Evolutionary conservation across 805 yeast genomes (phyloP).

Genomic region (Starmerella lactis-condensi): DNA sequence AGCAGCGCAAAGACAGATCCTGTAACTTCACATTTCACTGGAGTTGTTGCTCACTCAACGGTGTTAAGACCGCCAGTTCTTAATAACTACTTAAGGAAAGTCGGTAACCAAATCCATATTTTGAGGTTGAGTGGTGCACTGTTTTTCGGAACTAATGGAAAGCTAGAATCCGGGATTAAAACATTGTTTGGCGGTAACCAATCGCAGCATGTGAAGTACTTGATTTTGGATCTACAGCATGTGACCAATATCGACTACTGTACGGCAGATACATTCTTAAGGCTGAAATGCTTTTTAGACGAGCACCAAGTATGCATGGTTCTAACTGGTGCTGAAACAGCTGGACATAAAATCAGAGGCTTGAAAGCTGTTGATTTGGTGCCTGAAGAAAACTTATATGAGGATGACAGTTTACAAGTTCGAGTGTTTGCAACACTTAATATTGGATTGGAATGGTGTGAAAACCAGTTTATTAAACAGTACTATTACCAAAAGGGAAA

Average conservation of each 20-base stretch:
- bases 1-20: slow-evolving; percentile 76
- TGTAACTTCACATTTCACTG: slow-evolving; percentile 64
- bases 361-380: slow-evolving; percentile 71
- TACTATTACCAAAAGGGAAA: slow-evolving; percentile 24
- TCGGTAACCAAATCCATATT: slow-evolving; percentile 80
- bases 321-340: slow-evolving; percentile 56
- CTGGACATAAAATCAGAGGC: slow-evolving; percentile 48
- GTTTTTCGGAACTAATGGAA: slow-evolving; percentile 90
- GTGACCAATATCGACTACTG: slow-evolving; percentile 72
- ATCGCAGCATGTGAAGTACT: slow-evolving; percentile 55
- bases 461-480: slow-evolving; percentile 60
- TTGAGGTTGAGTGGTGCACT: slow-evolving; percentile 73
- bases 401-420: slow-evolving; percentile 24
- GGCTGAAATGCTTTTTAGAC: slow-evolving; percentile 60
- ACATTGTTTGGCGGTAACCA: slow-evolving; percentile 20
- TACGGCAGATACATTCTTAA: slow-evolving; percentile 86
- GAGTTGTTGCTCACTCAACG: slow-evolving; percentile 76
- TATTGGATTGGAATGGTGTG: slow-evolving; percentile 91
- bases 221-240: slow-evolving; percentile 68
- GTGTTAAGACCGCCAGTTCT: slow-evolving; percentile 82
- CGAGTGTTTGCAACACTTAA: slow-evolving; percentile 64
- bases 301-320: slow-evolving; percentile 54
- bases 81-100: slow-evolving; percentile 62
- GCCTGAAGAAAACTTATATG: slow-evolving; percentile 27
- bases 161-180: slow-evolving; percentile 62